These are phyloP conservation scores for Citrullus colocynthis DNA, from an alignment of 306 rosid species.

Conservation along the genomic window DNA sequence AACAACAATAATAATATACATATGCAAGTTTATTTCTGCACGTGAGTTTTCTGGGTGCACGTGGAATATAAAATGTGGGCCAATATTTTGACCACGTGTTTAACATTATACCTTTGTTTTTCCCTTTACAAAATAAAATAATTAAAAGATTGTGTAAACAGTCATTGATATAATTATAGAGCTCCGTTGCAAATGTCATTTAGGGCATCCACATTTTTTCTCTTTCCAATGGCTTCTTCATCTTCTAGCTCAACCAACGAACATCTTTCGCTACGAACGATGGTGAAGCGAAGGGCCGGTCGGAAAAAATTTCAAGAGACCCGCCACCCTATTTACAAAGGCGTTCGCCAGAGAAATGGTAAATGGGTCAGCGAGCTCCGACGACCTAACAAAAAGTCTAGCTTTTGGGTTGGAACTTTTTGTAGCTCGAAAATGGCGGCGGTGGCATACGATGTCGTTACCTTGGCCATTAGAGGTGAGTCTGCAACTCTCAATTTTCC, in stretches of 20 bases:
- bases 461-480: constrained; percentile 38
- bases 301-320: constrained; percentile 68
- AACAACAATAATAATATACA: neutral
- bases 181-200: neutral
- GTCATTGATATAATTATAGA: neutral
- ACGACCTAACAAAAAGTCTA: constrained; percentile 32
- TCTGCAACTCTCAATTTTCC: constrained; percentile 44
- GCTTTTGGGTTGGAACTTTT: constrained; percentile 66
- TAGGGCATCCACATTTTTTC: neutral
- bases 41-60: neutral
- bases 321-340: constrained; percentile 56
- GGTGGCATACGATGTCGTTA: constrained; percentile 54
- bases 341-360: constrained; percentile 52
- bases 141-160: neutral
- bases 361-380: constrained; percentile 78
- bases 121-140: neutral
- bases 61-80: neutral
- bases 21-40: neutral
- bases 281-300: constrained; percentile 36
- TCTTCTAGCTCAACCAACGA: neutral
- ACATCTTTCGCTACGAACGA: neutral
- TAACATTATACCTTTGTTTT: neutral
- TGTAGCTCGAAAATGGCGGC: constrained; percentile 59
- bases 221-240: neutral
- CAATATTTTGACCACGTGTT: neutral